Evolutionary conservation across 495 filamentous ascomycete species (phyloP).

Genomic region (Trichoderma orchidacearum): DNA sequence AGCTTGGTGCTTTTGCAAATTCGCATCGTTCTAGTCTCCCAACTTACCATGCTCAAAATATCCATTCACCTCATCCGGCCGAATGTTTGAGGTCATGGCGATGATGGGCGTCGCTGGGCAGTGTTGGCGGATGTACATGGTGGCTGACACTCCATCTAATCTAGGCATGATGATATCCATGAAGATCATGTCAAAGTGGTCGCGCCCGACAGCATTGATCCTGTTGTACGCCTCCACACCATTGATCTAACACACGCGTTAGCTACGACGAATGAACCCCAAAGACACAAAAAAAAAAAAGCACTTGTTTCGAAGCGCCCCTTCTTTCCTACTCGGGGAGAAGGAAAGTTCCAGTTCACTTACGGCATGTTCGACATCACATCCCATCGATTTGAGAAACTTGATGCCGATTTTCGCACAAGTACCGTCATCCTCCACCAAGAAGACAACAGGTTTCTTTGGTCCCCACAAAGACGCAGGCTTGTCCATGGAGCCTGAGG

Average conservation of each 20-base stretch:
- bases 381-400: constrained; percentile 80
- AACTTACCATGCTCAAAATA: constrained; percentile 90
- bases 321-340: background rate
- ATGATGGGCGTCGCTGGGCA: constrained; percentile 77
- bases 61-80: constrained; percentile 90
- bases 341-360: constrained; percentile 29
- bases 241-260: constrained; percentile 50
- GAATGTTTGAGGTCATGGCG: constrained; percentile 97
- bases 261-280: constrained; percentile 8
- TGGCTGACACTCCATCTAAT: constrained; percentile 88
- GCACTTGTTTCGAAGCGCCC: background rate
- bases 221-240: constrained; percentile 90
- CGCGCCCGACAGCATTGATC: constrained; percentile 40
- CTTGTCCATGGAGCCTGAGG: constrained; percentile 10
- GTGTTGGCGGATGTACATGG: constrained; percentile 84
- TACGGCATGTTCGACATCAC: constrained; percentile 84
- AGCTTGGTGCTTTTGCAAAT: constrained; percentile 6
- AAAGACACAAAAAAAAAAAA: background rate
- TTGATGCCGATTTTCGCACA: constrained; percentile 90
- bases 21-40: background rate
- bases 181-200: constrained; percentile 82
- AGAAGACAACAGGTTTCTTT: constrained; percentile 68
- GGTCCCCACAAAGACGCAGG: constrained; percentile 46
- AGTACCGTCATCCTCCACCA: constrained; percentile 93
- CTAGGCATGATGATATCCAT: constrained; percentile 99